phyloP scores from a whole-genome alignment of 495 filamentous ascomycete genomes.

The Aspergillus nanangensis region DNA sequence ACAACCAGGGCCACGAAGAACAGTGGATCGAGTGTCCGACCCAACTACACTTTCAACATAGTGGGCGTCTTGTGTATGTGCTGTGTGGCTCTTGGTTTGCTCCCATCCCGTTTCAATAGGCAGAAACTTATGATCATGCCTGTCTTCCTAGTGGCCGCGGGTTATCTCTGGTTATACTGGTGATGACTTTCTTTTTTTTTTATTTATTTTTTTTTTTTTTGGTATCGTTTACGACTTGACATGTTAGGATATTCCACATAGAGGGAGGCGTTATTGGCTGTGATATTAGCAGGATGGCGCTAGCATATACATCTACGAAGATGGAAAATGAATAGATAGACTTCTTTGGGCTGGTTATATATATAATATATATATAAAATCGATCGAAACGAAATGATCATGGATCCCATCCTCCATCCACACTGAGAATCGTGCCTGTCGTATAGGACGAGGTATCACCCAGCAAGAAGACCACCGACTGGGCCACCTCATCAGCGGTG shows the following conservation, averaged over 20 bases:
- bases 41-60: conserved; percentile 1
- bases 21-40: neutral
- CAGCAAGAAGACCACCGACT: conserved; percentile 51
- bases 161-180: conserved; percentile 5
- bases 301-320: too few relatives aligned
- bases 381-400: too few relatives aligned
- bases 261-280: neutral
- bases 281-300: too few relatives aligned
- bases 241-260: neutral
- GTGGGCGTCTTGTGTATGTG: conserved; percentile 17
- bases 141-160: conserved; percentile 5
- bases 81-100: conserved; percentile 3
- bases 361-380: too few relatives aligned
- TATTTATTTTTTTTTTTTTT: neutral
- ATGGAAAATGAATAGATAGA: too few relatives aligned
- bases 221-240: neutral
- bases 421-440: conserved; percentile 40
- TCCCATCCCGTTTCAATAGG: neutral
- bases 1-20: conserved; percentile 8
- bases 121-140: conserved; percentile 4
- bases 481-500: conserved; percentile 46
- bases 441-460: conserved; percentile 53
- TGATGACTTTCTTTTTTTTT: neutral
- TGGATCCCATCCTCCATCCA: conserved; percentile 39
- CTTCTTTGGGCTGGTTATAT: too few relatives aligned